Evolutionary conservation across 805 yeast genomes (phyloP).

Genomic region (Ogataea pilisensis): DNA sequence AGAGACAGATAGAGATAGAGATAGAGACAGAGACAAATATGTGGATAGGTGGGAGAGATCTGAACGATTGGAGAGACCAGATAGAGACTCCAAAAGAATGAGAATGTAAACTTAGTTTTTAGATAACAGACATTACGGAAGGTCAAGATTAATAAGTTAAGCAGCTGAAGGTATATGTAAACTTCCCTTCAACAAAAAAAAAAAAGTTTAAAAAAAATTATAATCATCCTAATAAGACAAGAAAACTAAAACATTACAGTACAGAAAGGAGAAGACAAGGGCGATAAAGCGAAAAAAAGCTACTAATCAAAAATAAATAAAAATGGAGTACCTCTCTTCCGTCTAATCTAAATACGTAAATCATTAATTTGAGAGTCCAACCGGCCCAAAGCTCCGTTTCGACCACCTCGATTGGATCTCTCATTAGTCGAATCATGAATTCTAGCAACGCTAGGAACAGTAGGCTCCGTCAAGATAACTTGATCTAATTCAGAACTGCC

Average conservation of each 20-base stretch:
- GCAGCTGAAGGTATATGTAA: too few relatives aligned
- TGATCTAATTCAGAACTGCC: conserved; percentile 6
- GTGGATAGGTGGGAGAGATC: neutral
- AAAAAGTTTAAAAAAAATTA: too few relatives aligned
- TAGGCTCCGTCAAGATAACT: conserved; percentile 15
- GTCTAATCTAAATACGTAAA: neutral
- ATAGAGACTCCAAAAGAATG: neutral
- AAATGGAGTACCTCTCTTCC: too few relatives aligned
- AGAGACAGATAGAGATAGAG: too few relatives aligned
- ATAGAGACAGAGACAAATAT: conserved; percentile 2
- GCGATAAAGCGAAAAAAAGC: too few relatives aligned
- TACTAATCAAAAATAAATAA: too few relatives aligned
- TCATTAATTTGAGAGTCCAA: neutral
- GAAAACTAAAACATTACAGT: too few relatives aligned
- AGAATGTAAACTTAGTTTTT: neutral
- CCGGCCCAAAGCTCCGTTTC: neutral
- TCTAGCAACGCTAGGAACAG: conserved; percentile 10
- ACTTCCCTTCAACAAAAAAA: too few relatives aligned
- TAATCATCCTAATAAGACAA: too few relatives aligned
- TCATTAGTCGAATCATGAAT: conserved; percentile 3
- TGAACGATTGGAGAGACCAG: neutral
- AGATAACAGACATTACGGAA: too few relatives aligned
- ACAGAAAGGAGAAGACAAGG: too few relatives aligned
- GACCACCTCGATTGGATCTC: neutral
- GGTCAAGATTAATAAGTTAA: too few relatives aligned